Conservation (phyloP, 177 flowering plant species). For the Vitis hybrid region DNA sequence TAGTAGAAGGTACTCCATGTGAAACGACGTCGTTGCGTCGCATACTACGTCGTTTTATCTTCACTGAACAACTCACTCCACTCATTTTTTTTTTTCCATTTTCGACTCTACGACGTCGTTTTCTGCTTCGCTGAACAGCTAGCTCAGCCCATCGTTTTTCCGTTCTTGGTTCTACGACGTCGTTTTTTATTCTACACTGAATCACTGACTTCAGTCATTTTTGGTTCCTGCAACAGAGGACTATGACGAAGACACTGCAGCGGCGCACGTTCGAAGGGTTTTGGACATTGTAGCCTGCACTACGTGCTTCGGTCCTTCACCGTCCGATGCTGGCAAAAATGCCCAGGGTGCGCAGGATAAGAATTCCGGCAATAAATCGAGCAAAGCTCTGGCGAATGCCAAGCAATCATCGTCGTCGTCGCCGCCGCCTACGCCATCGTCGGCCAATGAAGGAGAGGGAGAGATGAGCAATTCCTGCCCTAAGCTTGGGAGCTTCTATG, state of each 20-base stretch:
- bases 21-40: not conserved
- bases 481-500: constrained; percentile 82
- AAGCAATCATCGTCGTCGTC: constrained; percentile 20
- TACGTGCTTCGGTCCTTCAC: constrained; percentile 72
- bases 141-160: no score
- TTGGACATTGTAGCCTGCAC: constrained; percentile 94
- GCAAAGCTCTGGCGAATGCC: constrained; percentile 21
- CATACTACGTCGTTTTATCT: constrained; percentile 24
- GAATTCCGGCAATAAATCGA: constrained; percentile 14
- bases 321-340: constrained; percentile 40
- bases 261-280: constrained; percentile 81
- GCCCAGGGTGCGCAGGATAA: constrained; percentile 40
- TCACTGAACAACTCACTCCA: not conserved
- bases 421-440: constrained; percentile 16
- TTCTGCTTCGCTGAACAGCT: no score
- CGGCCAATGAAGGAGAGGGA: constrained; percentile 54
- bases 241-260: constrained; percentile 69
- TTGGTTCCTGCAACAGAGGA: constrained; percentile 55
- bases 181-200: not conserved
- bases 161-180: not conserved
- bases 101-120: no score
- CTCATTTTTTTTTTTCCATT: no score
- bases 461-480: constrained; percentile 76
- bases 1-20: constrained; percentile 57
- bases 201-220: not conserved